Evolutionary conservation across 2,329 filamentous ascomycete species (phyloP), one percentile per base, ranked within the genome.

Genomic region (Colletotrichum sp.): DNA sequence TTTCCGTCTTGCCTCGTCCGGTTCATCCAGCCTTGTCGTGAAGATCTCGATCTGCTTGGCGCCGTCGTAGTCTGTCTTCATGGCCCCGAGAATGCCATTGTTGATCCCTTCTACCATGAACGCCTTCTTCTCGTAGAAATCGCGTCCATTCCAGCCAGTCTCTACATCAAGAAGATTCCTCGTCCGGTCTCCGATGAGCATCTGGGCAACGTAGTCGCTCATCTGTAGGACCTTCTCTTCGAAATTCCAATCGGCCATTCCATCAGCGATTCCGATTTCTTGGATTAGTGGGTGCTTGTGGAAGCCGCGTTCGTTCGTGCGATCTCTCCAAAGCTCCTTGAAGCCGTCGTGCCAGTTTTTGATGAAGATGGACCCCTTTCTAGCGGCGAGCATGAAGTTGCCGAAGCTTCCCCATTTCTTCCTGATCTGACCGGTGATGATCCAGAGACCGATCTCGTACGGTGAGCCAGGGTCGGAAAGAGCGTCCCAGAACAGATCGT

Each of bases 381-480:
- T 82, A 0, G 84, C 82, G 1, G 85, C 86, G 0, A 89, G 77
- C 77, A 88, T 84, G 68, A 84, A 85, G 66, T 88, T 89, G 13
- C 81, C 82, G 36, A 84, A 82, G n/a, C 83, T 82, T 1, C 81
- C 82, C 80, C 80, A 82, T 70, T 80, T 75, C 28, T 80, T 81
- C 18, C 82, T 70, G 32, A 85, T 83, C 71, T 84, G 80, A 0
- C 83, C 82, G 4, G 68, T 80, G 69, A 84, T 84, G 18, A 83
- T 79, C 82, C 82, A 86, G 0, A 80, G 82, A 2, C 77, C 82
- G 48, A 81, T 80, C 60, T 86, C 83, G 55, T 83, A 77, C 5
- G 64, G 16, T 7, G 73, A 56, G 10, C 28, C 66, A 5, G 76
- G 60, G 8, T 48, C 80, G 8, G 78, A 77, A 15, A 85, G 78